Conservation (phyloP, 2,329 filamentous ascomycete species). For the Microascus cirrosus region DNA sequence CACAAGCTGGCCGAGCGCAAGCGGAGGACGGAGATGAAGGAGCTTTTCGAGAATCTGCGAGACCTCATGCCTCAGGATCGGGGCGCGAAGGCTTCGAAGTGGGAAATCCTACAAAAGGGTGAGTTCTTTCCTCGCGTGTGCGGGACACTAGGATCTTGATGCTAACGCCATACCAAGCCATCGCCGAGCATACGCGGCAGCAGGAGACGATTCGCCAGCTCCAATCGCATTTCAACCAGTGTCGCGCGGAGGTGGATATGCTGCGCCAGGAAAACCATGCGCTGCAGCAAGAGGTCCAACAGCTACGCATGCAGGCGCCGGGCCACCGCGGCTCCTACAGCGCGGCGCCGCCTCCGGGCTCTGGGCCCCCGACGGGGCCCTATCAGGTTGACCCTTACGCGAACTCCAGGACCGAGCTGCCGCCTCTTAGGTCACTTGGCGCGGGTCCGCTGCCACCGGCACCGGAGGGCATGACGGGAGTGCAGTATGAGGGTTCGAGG, state of each 20-base stretch:
- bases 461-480: conserved; percentile 54
- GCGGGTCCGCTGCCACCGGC: conserved; percentile 28
- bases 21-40: conserved; percentile 79
- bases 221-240: conserved; percentile 29
- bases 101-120: conserved; percentile 84
- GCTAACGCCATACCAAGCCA: conserved; percentile 29
- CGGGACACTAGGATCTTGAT: neutral
- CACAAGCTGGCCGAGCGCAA: conserved; percentile 81
- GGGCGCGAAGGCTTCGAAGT: conserved; percentile 78
- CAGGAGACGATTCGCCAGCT: conserved; percentile 34
- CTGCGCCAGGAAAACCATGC: conserved; percentile 37
- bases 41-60: conserved; percentile 70
- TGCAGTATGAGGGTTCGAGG: conserved; percentile 45
- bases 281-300: conserved; percentile 34
- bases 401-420: conserved; percentile 35
- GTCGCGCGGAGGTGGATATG: conserved; percentile 31
- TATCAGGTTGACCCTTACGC: conserved; percentile 13
- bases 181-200: conserved; percentile 48
- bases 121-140: conserved; percentile 14
- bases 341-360: conserved; percentile 10
- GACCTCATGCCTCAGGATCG: conserved; percentile 70
- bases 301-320: conserved; percentile 22
- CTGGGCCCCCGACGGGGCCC: conserved; percentile 17
- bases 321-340: conserved; percentile 9
- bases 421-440: conserved; percentile 17